phyloP scores from a whole-genome alignment of 768 basidiomycete species.

The Kwoniella pini region DNA sequence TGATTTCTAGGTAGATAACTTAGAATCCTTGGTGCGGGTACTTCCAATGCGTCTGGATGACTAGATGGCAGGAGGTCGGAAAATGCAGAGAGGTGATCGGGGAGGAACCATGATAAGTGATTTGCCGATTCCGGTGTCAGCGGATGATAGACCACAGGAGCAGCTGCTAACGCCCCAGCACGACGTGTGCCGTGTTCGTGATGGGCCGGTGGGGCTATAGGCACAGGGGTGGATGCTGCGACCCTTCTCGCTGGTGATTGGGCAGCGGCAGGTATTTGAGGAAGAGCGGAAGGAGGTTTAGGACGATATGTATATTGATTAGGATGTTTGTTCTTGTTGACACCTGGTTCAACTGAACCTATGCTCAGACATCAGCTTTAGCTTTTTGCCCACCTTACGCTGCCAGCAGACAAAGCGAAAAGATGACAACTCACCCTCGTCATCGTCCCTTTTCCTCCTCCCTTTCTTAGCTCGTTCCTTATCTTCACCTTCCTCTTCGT shows the following conservation, averaged over 20 bases:
- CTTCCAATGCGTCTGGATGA: conserved; percentile 62
- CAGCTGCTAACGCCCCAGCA: conserved; percentile 38
- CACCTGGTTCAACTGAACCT: conserved; percentile 13
- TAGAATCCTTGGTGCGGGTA: conserved; percentile 38
- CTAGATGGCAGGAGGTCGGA: conserved; percentile 74
- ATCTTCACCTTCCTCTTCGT: conserved; percentile 25
- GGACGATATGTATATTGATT: conserved; percentile 61
- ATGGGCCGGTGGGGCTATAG: conserved; percentile 27
- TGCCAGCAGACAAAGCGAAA: too few species aligned
- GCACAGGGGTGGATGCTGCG: conserved; percentile 29
- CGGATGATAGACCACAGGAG: conserved; percentile 28
- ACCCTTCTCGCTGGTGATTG: conserved; percentile 30
- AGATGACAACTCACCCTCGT: conserved; percentile 40
- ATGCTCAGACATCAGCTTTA: too few species aligned
- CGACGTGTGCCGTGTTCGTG: conserved; percentile 50
- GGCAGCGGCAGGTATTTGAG: conserved; percentile 19
- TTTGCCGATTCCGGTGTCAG: conserved; percentile 29
- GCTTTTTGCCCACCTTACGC: too few species aligned
- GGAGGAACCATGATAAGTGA: conserved; percentile 69
- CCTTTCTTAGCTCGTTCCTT: conserved; percentile 48
- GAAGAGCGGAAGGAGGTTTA: conserved; percentile 33
- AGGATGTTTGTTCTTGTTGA: conserved; percentile 55
- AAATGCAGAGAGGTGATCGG: conserved; percentile 88
- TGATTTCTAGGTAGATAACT: conserved; percentile 36
- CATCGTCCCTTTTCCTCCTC: conserved; percentile 56